These are phyloP conservation scores for Claviceps sorghi DNA, from an alignment of 2,329 filamentous ascomycete genomes.

Conservation along the genomic window DNA sequence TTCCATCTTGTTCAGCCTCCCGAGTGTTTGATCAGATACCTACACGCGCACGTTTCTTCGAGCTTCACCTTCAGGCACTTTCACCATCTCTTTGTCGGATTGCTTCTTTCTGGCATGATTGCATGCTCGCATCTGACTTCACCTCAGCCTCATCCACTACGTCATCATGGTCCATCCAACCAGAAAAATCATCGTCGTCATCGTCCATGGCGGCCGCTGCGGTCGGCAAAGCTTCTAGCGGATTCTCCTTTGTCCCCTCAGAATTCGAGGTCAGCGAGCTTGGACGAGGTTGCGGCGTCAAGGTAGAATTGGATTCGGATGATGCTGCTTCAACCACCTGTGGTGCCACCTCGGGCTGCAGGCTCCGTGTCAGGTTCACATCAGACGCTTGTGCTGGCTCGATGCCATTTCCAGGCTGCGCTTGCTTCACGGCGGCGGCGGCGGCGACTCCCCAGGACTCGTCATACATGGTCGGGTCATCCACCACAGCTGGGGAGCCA, in stretches of 20 bases:
- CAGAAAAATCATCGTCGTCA: slow-evolving; percentile 11
- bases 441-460: slow-evolving; percentile 6
- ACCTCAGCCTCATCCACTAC: neutral
- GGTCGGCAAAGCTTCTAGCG: slow-evolving; percentile 8
- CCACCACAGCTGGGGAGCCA: slow-evolving; percentile 31
- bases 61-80: neutral
- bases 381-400: neutral
- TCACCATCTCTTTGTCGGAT: neutral
- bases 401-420: slow-evolving; percentile 6
- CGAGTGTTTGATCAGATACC: too few relatives aligned
- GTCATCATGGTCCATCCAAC: slow-evolving; percentile 15
- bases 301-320: neutral
- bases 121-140: neutral
- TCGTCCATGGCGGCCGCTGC: slow-evolving; percentile 2
- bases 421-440: neutral
- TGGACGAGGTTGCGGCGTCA: neutral
- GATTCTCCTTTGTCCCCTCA: neutral
- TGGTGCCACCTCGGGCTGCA: neutral
- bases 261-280: neutral
- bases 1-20: neutral
- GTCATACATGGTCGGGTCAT: slow-evolving; percentile 13
- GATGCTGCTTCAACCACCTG: neutral
- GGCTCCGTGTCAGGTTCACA: neutral
- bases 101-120: neutral
- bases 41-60: neutral